Evolutionary conservation across 108 stramenopile species (phyloP).

Genomic region (Pseudonitzschia pungens): DNA sequence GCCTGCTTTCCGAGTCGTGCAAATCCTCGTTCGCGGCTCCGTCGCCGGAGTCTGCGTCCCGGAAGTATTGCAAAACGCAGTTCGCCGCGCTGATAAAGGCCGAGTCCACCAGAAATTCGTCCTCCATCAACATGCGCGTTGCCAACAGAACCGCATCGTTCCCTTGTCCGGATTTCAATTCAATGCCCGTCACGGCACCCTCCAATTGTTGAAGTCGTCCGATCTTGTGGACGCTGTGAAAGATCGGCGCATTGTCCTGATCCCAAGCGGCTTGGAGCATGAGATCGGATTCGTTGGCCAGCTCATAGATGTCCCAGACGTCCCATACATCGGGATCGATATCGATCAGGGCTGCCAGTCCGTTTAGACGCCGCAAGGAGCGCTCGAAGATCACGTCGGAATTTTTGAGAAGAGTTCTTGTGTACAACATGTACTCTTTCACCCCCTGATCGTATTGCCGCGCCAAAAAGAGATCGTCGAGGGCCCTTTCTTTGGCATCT

Average conservation of each 20-base stretch:
- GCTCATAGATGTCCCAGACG: slow-evolving; percentile 46
- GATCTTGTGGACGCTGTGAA: slow-evolving; percentile 35
- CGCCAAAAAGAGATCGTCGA: slow-evolving; percentile 31
- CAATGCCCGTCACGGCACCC: slow-evolving; percentile 37
- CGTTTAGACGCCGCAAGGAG: slow-evolving; percentile 45
- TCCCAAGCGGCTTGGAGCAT: slow-evolving; percentile 44
- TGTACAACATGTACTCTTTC: slow-evolving; percentile 42
- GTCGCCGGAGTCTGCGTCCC: not conserved
- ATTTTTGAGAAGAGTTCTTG: slow-evolving; percentile 36
- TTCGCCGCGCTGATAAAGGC: slow-evolving; percentile 34
- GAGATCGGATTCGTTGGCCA: slow-evolving; percentile 42
- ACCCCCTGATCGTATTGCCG: slow-evolving; percentile 37
- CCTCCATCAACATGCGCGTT: slow-evolving; percentile 63
- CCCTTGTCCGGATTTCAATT: slow-evolving; percentile 21
- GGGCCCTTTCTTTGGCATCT: slow-evolving; percentile 34
- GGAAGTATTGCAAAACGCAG: slow-evolving; percentile 19
- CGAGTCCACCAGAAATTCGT: slow-evolving; percentile 52
- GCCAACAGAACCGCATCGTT: slow-evolving; percentile 45
- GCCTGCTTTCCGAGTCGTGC: not conserved
- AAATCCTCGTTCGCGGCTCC: not conserved
- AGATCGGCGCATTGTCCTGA: slow-evolving; percentile 36
- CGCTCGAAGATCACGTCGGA: slow-evolving; percentile 43
- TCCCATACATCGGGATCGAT: slow-evolving; percentile 38
- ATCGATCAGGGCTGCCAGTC: slow-evolving; percentile 35
- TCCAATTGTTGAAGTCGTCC: slow-evolving; percentile 64